Conservation (phyloP, 2,329 filamentous ascomycete species). For the Colletotrichum navitas region DNA sequence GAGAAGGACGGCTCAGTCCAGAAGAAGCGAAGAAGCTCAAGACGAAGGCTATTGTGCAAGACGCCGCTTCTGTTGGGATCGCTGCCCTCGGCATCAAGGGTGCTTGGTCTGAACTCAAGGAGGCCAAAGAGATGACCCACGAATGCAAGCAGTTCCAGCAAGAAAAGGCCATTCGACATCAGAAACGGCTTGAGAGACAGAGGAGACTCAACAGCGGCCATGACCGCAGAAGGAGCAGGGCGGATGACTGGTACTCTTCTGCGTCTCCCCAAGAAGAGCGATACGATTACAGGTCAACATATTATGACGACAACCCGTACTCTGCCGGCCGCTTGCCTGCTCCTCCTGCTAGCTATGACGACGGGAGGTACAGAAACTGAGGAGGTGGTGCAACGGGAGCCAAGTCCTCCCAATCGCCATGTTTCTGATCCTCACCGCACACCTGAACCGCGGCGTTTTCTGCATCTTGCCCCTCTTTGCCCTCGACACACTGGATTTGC, state of each 20-base stretch:
- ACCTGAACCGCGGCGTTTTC: background rate
- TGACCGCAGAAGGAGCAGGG: slow-evolving; percentile 53
- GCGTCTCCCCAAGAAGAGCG: slow-evolving; percentile 53
- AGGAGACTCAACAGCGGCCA: slow-evolving; percentile 49
- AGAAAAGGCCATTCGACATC: slow-evolving; percentile 64
- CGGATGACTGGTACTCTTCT: slow-evolving; percentile 60
- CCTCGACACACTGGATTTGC: background rate
- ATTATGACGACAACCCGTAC: slow-evolving; percentile 63
- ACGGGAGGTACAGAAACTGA: slow-evolving; percentile 51
- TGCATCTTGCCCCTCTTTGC: background rate
- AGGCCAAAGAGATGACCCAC: slow-evolving; percentile 63
- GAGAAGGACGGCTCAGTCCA: slow-evolving; percentile 64
- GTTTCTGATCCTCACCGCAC: background rate
- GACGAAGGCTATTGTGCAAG: slow-evolving; percentile 67
- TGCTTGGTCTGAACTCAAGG: slow-evolving; percentile 68
- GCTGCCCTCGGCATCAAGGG: slow-evolving; percentile 70
- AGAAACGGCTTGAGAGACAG: slow-evolving; percentile 58
- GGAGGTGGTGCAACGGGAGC: slow-evolving; percentile 5
- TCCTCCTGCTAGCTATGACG: slow-evolving; percentile 54
- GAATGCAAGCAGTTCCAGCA: slow-evolving; percentile 63
- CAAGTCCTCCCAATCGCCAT: background rate
- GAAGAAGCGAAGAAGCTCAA: slow-evolving; percentile 69
- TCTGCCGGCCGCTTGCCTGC: slow-evolving; percentile 56
- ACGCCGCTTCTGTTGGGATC: slow-evolving; percentile 70
- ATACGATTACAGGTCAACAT: slow-evolving; percentile 59